Evolutionary conservation across 2,329 filamentous ascomycete genomes (phyloP).

Genomic region (Mollisia scopiformis): DNA sequence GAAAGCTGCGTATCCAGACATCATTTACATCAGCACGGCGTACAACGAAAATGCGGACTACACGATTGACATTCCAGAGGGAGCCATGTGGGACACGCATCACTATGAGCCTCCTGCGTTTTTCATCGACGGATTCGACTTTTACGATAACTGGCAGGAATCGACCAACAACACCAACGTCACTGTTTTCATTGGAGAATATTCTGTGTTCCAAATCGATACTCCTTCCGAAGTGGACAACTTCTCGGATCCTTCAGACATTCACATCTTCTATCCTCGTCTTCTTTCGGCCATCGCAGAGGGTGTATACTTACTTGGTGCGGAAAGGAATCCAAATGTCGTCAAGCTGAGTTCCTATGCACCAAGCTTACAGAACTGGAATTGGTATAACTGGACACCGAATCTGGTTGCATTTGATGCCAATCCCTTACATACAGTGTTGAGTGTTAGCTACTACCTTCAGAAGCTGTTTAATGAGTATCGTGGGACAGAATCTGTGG

Average conservation of each 20-base stretch:
- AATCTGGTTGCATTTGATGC: slow-evolving; percentile 30
- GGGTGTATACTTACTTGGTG: slow-evolving; percentile 27
- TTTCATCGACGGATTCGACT: slow-evolving; percentile 24
- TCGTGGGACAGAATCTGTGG: slow-evolving; percentile 25
- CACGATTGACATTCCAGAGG: slow-evolving; percentile 38
- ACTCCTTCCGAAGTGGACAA: slow-evolving; percentile 14
- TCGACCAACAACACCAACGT: slow-evolving; percentile 23
- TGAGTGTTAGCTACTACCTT: slow-evolving; percentile 30
- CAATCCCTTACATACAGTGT: slow-evolving; percentile 23
- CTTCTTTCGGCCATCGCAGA: slow-evolving; percentile 26
- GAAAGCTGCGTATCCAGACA: slow-evolving; percentile 39
- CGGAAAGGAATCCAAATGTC: slow-evolving; percentile 40
- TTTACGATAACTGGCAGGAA: slow-evolving; percentile 24
- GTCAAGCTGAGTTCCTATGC: slow-evolving; percentile 42
- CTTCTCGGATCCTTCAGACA: slow-evolving; percentile 18
- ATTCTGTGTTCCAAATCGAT: slow-evolving; percentile 24
- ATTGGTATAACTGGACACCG: slow-evolving; percentile 33
- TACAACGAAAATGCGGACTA: slow-evolving; percentile 23
- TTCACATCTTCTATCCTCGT: slow-evolving; percentile 24
- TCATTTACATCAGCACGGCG: slow-evolving; percentile 37
- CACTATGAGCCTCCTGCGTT: slow-evolving; percentile 20
- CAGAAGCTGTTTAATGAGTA: slow-evolving; percentile 32
- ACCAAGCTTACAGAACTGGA: slow-evolving; percentile 40
- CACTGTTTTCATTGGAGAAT: slow-evolving; percentile 28
- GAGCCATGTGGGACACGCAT: slow-evolving; percentile 25